phyloP scores from a whole-genome alignment of 176 grass and related monocot genomes.

The Avena insularis region DNA sequence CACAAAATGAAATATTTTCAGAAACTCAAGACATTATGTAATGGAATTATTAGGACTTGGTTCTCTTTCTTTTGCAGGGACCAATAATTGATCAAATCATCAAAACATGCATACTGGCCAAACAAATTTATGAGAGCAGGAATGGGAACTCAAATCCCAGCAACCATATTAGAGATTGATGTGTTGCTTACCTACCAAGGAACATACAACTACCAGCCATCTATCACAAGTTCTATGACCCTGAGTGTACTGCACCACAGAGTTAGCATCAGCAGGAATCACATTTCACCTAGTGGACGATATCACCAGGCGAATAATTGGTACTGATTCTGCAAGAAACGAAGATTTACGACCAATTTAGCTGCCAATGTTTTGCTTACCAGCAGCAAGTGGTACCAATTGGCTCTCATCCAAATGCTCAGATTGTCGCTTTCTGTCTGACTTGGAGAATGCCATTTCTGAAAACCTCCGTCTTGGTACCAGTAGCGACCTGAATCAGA shows the following conservation, averaged over 20 bases:
- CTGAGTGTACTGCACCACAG: background rate
- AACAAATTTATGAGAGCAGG: background rate
- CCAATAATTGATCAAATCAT: background rate
- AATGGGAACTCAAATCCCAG: background rate
- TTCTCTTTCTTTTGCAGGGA: no score
- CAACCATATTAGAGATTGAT: background rate
- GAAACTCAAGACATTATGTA: no score
- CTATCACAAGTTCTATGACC: background rate
- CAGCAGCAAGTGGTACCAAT: conserved; percentile 21
- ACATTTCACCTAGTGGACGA: background rate
- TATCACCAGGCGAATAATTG: background rate
- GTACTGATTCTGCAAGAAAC: background rate
- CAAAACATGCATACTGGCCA: background rate
- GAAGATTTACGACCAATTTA: no score
- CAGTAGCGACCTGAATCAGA: background rate
- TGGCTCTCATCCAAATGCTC: background rate
- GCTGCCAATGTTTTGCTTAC: background rate
- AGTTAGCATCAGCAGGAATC: background rate
- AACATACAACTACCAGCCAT: conserved; percentile 19
- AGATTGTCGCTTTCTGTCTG: background rate
- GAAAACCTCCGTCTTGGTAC: background rate
- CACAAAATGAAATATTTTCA: no score
- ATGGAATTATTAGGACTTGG: no score
- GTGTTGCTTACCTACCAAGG: background rate
- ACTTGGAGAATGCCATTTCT: background rate